A percentile compares a stretch with the other conserved stretches of the same genome.
These are phyloP conservation scores for Solanum medicagineum DNA, from an alignment of 257 asterid genomes.

Conservation along the genomic window DNA sequence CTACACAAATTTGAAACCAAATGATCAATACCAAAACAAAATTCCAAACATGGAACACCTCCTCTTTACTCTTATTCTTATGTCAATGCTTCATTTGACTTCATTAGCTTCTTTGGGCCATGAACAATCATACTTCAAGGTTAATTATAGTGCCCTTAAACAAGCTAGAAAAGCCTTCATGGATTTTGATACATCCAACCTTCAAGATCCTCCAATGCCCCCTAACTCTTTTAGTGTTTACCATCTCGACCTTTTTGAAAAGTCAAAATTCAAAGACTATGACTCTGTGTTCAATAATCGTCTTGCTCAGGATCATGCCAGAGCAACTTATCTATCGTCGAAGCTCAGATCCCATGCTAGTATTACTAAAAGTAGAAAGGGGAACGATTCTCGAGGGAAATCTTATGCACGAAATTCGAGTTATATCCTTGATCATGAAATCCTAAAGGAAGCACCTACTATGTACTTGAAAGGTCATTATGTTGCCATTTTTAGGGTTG, in stretches of 20 bases:
- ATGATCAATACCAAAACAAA: background rate
- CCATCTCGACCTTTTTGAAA: background rate
- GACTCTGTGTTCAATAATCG: background rate
- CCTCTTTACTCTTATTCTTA: background rate
- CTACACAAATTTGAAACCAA: background rate
- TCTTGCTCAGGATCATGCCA: background rate
- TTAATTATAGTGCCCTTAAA: background rate
- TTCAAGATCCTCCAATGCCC: background rate
- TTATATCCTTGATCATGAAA: background rate
- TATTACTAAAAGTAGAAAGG: background rate
- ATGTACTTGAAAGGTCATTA: background rate
- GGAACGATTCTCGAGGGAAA: background rate
- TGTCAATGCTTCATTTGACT: background rate
- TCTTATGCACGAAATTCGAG: background rate
- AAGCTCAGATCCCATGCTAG: background rate
- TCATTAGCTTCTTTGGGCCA: background rate
- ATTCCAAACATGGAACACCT: background rate
- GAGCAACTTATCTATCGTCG: background rate
- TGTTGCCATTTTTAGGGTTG: background rate
- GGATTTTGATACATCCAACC: background rate
- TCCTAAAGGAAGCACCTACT: background rate
- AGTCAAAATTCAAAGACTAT: background rate
- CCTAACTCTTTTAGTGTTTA: background rate
- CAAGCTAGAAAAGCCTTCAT: background rate
- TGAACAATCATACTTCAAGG: background rate